Evolutionary conservation across 441 rosid genomes (phyloP), one percentile per base, ranked within the genome.

Genomic region (Biscutella laevigata): DNA sequence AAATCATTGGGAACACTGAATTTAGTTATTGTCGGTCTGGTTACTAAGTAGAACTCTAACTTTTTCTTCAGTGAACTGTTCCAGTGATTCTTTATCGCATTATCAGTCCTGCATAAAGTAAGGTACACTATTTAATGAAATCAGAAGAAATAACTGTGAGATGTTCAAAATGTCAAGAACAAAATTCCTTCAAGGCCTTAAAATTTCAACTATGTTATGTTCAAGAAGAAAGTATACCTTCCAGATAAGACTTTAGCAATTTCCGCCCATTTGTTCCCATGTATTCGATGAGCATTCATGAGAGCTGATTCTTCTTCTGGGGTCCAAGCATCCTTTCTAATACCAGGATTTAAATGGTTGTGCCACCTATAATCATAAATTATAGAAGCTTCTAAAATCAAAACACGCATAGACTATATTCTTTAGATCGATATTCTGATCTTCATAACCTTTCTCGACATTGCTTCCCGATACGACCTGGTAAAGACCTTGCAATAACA

Each of bases 261-360:
- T 78, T 88, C 92, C 41, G 99, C 99, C 99, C 97, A 92, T 72
- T 66, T 88, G 74, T 92, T 92, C 59, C 99, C 99, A 53, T 88
- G 61, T 7, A 53, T 49, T 48, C 67, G 73, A 73, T 94, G 99
- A 45, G 96, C 94, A 63, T 82, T 74, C 81, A 94, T 74, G 48
- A 89, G 88, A 46, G 77, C 75, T 59, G 71, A 49, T 64, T 94
- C 97, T 76, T 94, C 99, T 44, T 86, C 97, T 34, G 68, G 41
- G 6, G 89, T 81, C 99, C 99, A 89, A 43, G 97, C 96, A 62
- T 89, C 95, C 67, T 81, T 94, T 68, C 77, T 88, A 61, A 94
- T 94, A 38, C 70, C 84, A 25, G 97, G 99, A 79, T 89, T 89
- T 66, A 94, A 80, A 79, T 94, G 99, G 75, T 94, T 86, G 78